phyloP scores from a whole-genome alignment of 768 basidiomycete species.

The Paxillus ammoniavirescens region DNA sequence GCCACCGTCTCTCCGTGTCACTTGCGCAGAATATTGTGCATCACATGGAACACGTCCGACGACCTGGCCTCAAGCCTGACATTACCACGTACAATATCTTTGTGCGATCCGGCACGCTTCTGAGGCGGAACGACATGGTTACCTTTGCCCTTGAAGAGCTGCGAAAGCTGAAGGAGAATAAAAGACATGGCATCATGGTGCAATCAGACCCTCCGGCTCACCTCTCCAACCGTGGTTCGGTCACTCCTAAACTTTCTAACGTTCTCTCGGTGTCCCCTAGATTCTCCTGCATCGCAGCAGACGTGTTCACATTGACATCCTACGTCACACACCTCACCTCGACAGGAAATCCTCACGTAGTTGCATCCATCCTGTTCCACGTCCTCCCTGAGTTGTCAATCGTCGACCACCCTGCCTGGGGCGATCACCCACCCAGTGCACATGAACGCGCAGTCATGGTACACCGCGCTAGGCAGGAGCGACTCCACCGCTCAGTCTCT shows the following conservation, averaged over 20 bases:
- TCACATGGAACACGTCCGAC: conserved; percentile 50
- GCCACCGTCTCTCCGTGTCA: conserved; percentile 50
- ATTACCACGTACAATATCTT: conserved; percentile 57
- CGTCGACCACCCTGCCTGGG: conserved; percentile 40
- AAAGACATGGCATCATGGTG: conserved; percentile 24
- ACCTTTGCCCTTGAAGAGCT: conserved; percentile 38
- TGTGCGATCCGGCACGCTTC: conserved; percentile 50
- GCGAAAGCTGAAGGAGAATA: conserved; percentile 20
- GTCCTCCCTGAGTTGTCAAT: conserved; percentile 54
- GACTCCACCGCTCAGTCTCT: conserved; percentile 40
- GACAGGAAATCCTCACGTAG: conserved; percentile 44
- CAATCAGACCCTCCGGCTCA: background rate
- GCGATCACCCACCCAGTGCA: conserved; percentile 21
- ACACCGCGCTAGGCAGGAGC: conserved; percentile 26
- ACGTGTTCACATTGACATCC: conserved; percentile 49
- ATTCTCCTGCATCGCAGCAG: conserved; percentile 26
- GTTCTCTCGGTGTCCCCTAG: conserved; percentile 14
- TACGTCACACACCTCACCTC: conserved; percentile 53
- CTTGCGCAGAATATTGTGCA: conserved; percentile 49
- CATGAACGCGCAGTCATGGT: conserved; percentile 27
- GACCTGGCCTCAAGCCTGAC: conserved; percentile 43
- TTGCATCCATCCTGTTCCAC: conserved; percentile 47
- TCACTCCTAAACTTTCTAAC: conserved; percentile 6
- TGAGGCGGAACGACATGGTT: conserved; percentile 45
- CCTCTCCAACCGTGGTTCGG: background rate